Conservation (phyloP, 768 basidiomycete species). For the Macrocybe gigantea region DNA sequence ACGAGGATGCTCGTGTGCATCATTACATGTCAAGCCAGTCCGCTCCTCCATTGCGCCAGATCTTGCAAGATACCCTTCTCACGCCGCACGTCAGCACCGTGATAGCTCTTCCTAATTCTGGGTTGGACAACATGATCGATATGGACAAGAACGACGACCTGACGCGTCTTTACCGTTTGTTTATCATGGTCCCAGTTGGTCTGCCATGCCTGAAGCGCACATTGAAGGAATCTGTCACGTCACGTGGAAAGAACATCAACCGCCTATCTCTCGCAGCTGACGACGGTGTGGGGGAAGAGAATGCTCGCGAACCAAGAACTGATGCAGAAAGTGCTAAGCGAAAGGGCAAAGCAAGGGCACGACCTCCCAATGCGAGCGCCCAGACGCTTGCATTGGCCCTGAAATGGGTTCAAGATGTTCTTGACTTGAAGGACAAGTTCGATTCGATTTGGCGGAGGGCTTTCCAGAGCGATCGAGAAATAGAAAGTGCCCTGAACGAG, state of each 20-base stretch:
- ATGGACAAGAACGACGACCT: constrained; percentile 72
- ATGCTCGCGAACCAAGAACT: neutral
- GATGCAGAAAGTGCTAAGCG: constrained; percentile 32
- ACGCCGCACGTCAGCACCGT: constrained; percentile 70
- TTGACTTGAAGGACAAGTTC: constrained; percentile 90
- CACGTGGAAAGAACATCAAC: constrained; percentile 79
- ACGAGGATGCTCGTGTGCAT: constrained; percentile 79
- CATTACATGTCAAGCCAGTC: constrained; percentile 84
- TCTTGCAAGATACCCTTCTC: constrained; percentile 75
- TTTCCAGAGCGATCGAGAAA: constrained; percentile 64
- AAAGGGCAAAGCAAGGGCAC: constrained; percentile 44
- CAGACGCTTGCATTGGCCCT: constrained; percentile 61
- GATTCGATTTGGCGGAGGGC: constrained; percentile 68
- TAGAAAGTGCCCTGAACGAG: constrained; percentile 83
- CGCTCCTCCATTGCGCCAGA: constrained; percentile 56
- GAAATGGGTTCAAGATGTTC: constrained; percentile 89
- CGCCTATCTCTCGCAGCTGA: constrained; percentile 43
- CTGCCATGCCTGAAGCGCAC: constrained; percentile 56
- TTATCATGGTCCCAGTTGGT: constrained; percentile 60
- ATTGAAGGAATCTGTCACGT: constrained; percentile 65
- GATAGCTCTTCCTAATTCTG: constrained; percentile 77
- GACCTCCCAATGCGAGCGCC: constrained; percentile 30
- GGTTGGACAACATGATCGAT: constrained; percentile 85
- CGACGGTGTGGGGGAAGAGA: constrained; percentile 27
- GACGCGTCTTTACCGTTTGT: constrained; percentile 73